phyloP scores from a whole-genome alignment of 352 stramenopile species.

The Pseudoperonospora humuli region DNA sequence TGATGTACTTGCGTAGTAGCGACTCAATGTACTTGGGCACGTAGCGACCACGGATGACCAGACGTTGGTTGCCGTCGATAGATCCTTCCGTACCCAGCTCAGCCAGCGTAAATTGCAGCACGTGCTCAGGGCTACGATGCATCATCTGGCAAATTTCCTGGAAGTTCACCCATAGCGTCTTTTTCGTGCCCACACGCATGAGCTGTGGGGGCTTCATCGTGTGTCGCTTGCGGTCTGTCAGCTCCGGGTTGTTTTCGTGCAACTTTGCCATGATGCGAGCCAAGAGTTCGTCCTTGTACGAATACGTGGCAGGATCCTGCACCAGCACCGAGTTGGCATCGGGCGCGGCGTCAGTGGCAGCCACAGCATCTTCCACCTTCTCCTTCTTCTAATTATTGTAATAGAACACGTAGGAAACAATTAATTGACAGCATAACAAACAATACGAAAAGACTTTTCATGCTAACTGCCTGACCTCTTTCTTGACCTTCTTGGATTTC shows the following conservation, averaged over 20 bases:
- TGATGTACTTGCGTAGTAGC: slow-evolving; percentile 99
- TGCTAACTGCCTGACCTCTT: slow-evolving; percentile 31
- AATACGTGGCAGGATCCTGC: slow-evolving; percentile 89
- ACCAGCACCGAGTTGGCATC: slow-evolving; percentile 52
- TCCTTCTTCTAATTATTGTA: slow-evolving; percentile 46
- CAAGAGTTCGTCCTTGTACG: slow-evolving; percentile 92
- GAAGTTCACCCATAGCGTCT: slow-evolving; percentile 99
- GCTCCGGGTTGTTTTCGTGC: slow-evolving; percentile 94
- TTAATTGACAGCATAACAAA: neutral
- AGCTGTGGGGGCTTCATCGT: slow-evolving; percentile 88
- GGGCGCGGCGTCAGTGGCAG: slow-evolving; percentile 21
- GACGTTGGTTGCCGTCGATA: slow-evolving; percentile 97
- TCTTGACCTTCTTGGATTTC: slow-evolving; percentile 91
- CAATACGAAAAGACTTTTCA: neutral
- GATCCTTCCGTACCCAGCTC: slow-evolving; percentile 99
- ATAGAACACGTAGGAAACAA: neutral
- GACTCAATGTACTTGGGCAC: slow-evolving; percentile 99
- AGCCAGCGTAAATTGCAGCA: slow-evolving; percentile 98
- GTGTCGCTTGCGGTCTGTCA: slow-evolving; percentile 92
- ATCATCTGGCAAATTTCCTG: slow-evolving; percentile 98
- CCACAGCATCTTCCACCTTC: slow-evolving; percentile 25
- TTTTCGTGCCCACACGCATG: slow-evolving; percentile 93
- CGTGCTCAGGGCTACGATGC: slow-evolving; percentile 96
- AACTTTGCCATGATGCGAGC: slow-evolving; percentile 92
- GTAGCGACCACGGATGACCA: slow-evolving; percentile 98